Evolutionary conservation across 352 stramenopile species (phyloP).

Genomic region (Phytophthora sansomeana): DNA sequence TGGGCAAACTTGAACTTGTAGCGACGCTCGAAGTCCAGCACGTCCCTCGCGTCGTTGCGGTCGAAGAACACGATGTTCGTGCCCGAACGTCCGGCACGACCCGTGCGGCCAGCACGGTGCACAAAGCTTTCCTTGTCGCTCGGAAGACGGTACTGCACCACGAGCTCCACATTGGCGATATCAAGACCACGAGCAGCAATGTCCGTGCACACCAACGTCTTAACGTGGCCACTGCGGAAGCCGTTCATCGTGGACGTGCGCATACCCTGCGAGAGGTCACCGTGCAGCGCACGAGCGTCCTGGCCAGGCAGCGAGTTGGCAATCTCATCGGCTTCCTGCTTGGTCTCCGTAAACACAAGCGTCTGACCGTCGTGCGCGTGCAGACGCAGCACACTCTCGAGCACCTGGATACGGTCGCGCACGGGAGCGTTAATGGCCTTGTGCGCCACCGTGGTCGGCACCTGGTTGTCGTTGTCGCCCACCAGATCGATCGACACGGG

Average conservation of each 20-base stretch:
- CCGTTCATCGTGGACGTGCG: slow-evolving; percentile 96
- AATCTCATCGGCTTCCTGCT: slow-evolving; percentile 96
- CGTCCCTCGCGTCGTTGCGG: slow-evolving; percentile 64
- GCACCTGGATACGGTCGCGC: slow-evolving; percentile 65
- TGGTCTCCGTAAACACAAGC: slow-evolving; percentile 99
- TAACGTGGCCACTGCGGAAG: slow-evolving; percentile 95
- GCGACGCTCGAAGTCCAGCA: slow-evolving; percentile 78
- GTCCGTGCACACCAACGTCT: slow-evolving; percentile 93
- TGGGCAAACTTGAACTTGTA: slow-evolving; percentile 83
- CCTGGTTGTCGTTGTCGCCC: slow-evolving; percentile 84
- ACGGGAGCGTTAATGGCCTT: slow-evolving; percentile 92
- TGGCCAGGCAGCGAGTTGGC: slow-evolving; percentile 83
- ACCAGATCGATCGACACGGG: slow-evolving; percentile 96
- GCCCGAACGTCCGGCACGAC: slow-evolving; percentile 82
- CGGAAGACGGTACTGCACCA: slow-evolving; percentile 94
- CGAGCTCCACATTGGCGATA: slow-evolving; percentile 91
- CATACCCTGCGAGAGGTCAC: slow-evolving; percentile 84
- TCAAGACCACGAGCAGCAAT: slow-evolving; percentile 92
- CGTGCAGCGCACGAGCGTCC: slow-evolving; percentile 71
- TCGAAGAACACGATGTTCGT: slow-evolving; percentile 92
- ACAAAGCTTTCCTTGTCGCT: slow-evolving; percentile 96
- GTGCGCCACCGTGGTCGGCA: slow-evolving; percentile 90
- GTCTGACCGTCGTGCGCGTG: slow-evolving; percentile 75
- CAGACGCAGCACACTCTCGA: slow-evolving; percentile 77
- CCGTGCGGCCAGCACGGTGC: slow-evolving; percentile 92